These are phyloP conservation scores for Kodamaea alishanica DNA, from an alignment of 1,139 yeast species.

Conservation along the genomic window DNA sequence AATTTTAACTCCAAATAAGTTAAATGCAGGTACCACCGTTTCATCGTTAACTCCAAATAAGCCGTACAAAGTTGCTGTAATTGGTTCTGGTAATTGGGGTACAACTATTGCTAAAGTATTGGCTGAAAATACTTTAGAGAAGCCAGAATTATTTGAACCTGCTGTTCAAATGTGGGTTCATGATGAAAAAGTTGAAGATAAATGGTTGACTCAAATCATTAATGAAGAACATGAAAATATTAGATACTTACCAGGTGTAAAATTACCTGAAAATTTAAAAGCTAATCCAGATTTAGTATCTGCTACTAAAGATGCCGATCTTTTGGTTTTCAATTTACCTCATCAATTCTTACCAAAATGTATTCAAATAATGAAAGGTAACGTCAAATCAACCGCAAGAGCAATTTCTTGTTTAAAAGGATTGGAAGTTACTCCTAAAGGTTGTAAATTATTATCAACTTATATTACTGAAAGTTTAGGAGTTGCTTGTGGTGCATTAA, in stretches of 20 bases:
- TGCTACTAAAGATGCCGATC: constrained; percentile 42
- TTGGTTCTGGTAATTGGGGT: constrained; percentile 52
- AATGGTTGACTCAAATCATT: constrained; percentile 43
- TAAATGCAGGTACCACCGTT: constrained; percentile 15
- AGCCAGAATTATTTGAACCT: constrained; percentile 38
- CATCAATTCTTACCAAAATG: constrained; percentile 45
- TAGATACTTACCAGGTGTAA: constrained; percentile 43
- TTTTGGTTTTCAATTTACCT: constrained; percentile 46
- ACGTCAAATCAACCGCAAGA: constrained; percentile 36
- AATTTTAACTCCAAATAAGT: constrained; percentile 27
- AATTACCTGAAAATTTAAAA: constrained; percentile 40
- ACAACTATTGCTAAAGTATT: constrained; percentile 47
- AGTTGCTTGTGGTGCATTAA: constrained; percentile 43
- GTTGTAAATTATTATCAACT: constrained; percentile 43
- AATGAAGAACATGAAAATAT: constrained; percentile 45
- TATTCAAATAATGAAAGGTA: constrained; percentile 37
- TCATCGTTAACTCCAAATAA: constrained; percentile 21
- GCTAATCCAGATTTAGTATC: constrained; percentile 40
- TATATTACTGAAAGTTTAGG: constrained; percentile 44
- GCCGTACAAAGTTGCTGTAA: constrained; percentile 40
- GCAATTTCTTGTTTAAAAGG: constrained; percentile 50
- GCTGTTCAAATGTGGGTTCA: constrained; percentile 48
- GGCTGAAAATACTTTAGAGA: constrained; percentile 41
- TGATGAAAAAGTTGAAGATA: constrained; percentile 42
- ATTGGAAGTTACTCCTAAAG: constrained; percentile 43